Evolutionary conservation across 129 eudicot species (phyloP).

Genomic region (Erigeron canadensis): DNA sequence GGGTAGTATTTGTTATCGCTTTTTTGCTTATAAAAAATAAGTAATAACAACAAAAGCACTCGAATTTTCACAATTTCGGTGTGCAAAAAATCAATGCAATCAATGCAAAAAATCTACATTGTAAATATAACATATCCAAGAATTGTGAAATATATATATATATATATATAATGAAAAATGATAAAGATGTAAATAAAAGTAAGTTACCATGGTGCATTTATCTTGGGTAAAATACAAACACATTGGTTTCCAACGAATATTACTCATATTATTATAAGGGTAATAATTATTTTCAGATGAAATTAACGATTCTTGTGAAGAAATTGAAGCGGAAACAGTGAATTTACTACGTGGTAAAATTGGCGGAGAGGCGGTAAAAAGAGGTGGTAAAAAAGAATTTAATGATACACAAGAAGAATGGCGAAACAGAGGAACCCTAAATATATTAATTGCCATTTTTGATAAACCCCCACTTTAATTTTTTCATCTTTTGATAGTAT

Average conservation of each 20-base stretch:
- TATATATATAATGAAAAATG: too few relatives aligned
- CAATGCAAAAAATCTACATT: too few relatives aligned
- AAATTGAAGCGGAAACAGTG: constrained; percentile 37
- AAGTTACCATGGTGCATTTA: constrained; percentile 66
- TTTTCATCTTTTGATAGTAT: not conserved
- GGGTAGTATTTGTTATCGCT: too few relatives aligned
- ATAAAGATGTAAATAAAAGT: too few relatives aligned
- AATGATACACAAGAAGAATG: constrained; percentile 3
- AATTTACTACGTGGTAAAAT: constrained; percentile 23
- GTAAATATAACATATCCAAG: not conserved
- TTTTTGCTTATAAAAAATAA: too few relatives aligned
- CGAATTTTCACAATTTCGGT: too few relatives aligned
- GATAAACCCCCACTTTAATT: not conserved
- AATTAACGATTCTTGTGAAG: constrained; percentile 31
- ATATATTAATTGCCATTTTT: constrained; percentile 41
- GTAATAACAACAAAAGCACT: too few relatives aligned
- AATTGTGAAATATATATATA: constrained; percentile 1
- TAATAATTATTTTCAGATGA: not conserved
- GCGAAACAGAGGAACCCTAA: constrained; percentile 43
- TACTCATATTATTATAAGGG: not conserved
- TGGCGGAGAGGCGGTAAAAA: constrained; percentile 10
- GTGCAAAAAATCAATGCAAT: too few relatives aligned
- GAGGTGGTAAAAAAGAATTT: constrained; percentile 22
- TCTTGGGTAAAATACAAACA: constrained; percentile 81
- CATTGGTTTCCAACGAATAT: constrained; percentile 65